These are phyloP conservation scores for Trichoderma asperelloides DNA, from an alignment of 495 filamentous ascomycete species.

Conservation along the genomic window DNA sequence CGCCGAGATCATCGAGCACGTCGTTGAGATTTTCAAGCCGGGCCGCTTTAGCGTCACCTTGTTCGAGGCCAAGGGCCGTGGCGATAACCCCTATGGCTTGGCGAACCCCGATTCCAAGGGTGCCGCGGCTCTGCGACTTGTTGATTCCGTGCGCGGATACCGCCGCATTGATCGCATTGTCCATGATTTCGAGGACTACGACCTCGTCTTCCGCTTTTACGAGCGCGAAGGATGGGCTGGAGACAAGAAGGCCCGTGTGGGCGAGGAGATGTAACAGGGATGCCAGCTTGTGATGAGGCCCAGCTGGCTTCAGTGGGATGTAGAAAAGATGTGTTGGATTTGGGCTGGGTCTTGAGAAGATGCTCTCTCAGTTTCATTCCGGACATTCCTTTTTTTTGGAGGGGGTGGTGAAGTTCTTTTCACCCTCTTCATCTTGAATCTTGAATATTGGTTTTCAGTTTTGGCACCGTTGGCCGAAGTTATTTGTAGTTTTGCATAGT, in stretches of 20 bases:
- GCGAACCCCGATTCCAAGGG: slow-evolving; percentile 32
- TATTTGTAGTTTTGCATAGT: neutral
- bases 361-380: neutral
- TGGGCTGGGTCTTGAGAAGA: neutral
- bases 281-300: neutral
- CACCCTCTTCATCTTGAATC: neutral
- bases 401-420: neutral
- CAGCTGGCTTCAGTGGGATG: neutral
- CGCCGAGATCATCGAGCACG: slow-evolving; percentile 82
- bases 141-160: slow-evolving; percentile 84
- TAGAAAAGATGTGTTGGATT: neutral
- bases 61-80: slow-evolving; percentile 74
- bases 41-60: slow-evolving; percentile 95
- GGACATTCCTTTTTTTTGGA: slow-evolving; percentile 5
- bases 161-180: slow-evolving; percentile 88
- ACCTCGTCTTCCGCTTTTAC: slow-evolving; percentile 94
- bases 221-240: slow-evolving; percentile 88
- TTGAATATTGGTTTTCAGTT: too few species aligned
- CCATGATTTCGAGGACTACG: slow-evolving; percentile 95
- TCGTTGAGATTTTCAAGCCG: slow-evolving; percentile 90
- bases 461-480: neutral
- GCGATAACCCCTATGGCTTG: slow-evolving; percentile 21
- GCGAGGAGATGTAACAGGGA: slow-evolving; percentile 30
- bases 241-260: slow-evolving; percentile 59
- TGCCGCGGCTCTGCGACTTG: slow-evolving; percentile 46